These are phyloP conservation scores for Sclerotinia subarctica DNA, from an alignment of 2,329 filamentous ascomycete genomes.

Conservation along the genomic window DNA sequence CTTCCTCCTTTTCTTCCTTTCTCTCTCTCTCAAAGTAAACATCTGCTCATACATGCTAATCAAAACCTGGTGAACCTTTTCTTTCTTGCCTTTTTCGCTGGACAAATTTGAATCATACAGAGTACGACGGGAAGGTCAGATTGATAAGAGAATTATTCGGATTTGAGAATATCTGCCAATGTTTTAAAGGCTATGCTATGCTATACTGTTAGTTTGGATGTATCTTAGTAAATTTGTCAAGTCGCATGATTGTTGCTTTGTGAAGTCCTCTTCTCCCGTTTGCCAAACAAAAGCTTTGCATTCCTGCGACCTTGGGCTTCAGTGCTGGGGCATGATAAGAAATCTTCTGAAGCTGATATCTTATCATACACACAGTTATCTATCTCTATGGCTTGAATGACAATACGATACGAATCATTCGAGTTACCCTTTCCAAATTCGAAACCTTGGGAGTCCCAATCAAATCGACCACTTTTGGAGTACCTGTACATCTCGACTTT, in stretches of 20 bases:
- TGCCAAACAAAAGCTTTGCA: background rate
- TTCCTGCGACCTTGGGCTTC: background rate
- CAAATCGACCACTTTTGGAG: background rate
- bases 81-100: background rate
- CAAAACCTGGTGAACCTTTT: background rate
- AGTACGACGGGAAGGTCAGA: background rate
- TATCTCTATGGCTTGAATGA: conserved; percentile 1
- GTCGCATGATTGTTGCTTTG: conserved; percentile 13
- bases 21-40: background rate
- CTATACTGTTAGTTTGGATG: background rate
- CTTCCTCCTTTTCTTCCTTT: too few relatives aligned
- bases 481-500: conserved; percentile 10
- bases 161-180: background rate
- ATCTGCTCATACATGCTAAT: background rate
- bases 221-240: conserved; percentile 5
- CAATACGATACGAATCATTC: background rate
- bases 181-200: background rate
- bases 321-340: background rate
- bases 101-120: background rate
- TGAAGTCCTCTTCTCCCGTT: background rate
- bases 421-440: conserved; percentile 11
- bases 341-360: conserved; percentile 9
- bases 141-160: background rate
- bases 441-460: background rate
- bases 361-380: background rate